Conservation (phyloP, 164 flowering plant species). For the Hamamelis virginiana region DNA sequence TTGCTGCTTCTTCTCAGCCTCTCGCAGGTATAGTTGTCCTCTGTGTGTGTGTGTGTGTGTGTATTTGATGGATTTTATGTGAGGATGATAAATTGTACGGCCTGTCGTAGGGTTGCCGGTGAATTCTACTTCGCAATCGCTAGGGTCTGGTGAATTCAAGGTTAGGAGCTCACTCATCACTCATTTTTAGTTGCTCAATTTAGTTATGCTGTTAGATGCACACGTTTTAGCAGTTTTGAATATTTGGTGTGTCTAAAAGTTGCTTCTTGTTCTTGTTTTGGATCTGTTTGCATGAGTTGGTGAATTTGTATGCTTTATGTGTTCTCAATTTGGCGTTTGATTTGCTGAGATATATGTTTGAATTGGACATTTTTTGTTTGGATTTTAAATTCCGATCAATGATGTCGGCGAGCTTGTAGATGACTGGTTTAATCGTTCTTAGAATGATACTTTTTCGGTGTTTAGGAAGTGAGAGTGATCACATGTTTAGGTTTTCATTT, state of each 20-base stretch:
- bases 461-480: too few relatives aligned
- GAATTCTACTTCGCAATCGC: constrained; percentile 14
- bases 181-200: background rate
- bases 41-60: background rate
- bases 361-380: background rate
- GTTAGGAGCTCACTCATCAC: constrained; percentile 14
- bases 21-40: constrained; percentile 6
- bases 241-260: background rate
- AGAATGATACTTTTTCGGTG: too few relatives aligned
- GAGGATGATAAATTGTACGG: background rate
- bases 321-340: background rate
- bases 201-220: background rate
- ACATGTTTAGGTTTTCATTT: too few relatives aligned
- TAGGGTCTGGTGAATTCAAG: constrained; percentile 23
- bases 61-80: background rate
- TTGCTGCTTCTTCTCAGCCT: background rate
- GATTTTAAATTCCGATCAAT: background rate
- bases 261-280: background rate
- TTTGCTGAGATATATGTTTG: background rate
- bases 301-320: background rate
- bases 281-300: background rate
- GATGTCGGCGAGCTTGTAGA: background rate
- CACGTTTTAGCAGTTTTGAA: background rate
- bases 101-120: constrained; percentile 20
- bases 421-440: background rate